phyloP scores from a whole-genome alignment of 2,329 filamentous ascomycete genomes.

The Massarina eburnea region DNA sequence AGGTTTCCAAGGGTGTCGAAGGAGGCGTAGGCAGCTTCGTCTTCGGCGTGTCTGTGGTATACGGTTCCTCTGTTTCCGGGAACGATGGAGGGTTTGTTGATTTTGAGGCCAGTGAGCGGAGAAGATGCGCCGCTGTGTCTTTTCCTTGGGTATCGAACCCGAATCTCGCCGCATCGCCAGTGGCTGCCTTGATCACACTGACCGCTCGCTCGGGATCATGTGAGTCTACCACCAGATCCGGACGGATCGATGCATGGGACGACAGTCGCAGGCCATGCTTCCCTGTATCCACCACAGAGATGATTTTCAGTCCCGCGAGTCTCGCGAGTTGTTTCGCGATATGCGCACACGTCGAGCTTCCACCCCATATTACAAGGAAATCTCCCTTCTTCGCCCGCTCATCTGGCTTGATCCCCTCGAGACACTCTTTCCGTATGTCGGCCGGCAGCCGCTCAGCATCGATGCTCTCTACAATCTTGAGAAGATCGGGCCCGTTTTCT shows the following conservation, averaged over 20 bases:
- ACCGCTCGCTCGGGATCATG: slow-evolving; percentile 67
- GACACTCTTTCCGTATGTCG: slow-evolving; percentile 66
- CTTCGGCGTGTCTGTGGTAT: slow-evolving; percentile 6
- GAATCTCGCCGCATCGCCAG: slow-evolving; percentile 62
- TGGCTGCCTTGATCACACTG: slow-evolving; percentile 63
- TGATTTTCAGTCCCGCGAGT: slow-evolving; percentile 64
- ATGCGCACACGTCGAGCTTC: slow-evolving; percentile 69
- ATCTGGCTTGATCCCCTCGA: slow-evolving; percentile 53
- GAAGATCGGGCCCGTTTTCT: slow-evolving; percentile 61
- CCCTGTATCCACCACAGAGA: slow-evolving; percentile 66
- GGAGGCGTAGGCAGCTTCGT: slow-evolving; percentile 29
- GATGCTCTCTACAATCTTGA: slow-evolving; percentile 52
- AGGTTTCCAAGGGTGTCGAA: slow-evolving; percentile 23
- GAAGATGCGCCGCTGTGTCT: slow-evolving; percentile 62
- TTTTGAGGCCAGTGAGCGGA: slow-evolving; percentile 52
- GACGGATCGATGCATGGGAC: slow-evolving; percentile 46
- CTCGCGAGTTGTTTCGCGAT: slow-evolving; percentile 69
- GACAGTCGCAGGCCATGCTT: slow-evolving; percentile 58
- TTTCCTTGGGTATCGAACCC: slow-evolving; percentile 69
- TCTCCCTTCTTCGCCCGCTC: slow-evolving; percentile 64
- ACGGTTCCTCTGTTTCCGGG: slow-evolving; percentile 5
- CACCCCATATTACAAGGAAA: slow-evolving; percentile 75
- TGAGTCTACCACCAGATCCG: slow-evolving; percentile 70
- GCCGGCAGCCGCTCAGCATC: slow-evolving; percentile 54
- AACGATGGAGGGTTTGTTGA: slow-evolving; percentile 6